Evolutionary conservation across 2,329 filamentous ascomycete genomes (phyloP), one percentile per base, ranked within the genome.

Genomic region (Botrytis elliptica): DNA sequence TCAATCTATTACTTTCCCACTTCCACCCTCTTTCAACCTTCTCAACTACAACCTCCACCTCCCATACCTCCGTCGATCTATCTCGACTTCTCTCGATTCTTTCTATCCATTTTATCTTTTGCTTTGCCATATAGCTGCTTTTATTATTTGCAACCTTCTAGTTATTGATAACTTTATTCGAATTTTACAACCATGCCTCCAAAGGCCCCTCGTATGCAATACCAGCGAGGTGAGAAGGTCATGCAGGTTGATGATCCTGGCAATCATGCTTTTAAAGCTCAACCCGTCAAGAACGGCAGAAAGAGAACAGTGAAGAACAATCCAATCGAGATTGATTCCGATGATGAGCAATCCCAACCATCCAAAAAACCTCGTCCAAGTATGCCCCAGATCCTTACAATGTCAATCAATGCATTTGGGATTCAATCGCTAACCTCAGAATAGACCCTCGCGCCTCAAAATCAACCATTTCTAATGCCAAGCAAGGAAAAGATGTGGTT

Each of bases 191-290:
- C 42, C 38, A 69, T 69, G 49, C 36, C 66, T 44, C 66, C 38
- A 57, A 69, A 42, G 20, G 38, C 25, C 10, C 1, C 46, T 22
- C 49, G 49, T 40, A 42, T 10, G 52, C 36, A 42, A 55, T 42
- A 9, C 20, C 66, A 25, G 52, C 66, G 38, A 14, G 38, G 66
- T 33, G 66, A 69, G 36, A 18, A 57, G 38, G 66, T 69, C n/a
- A 1, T 9, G 3, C 25, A 42, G 40, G 66, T 33, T 33, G 66
- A n/a, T 7, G 66, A 69, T 7, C 36, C 46, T 1, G 3, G 40
- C 12, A 69, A 69, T 33, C 16, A 57, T 33, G 66, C 66, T 3
- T 69, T 69, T 12, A 69, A 69, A 9, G 66, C 66, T 66, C 64
- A 22, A 36, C 6, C 42, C 33, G 12, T 22, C 49, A 69, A 8